A percentile compares a stretch with the other conserved stretches of the same genome.
phyloP scores from a whole-genome alignment of 2,329 filamentous ascomycete genomes.

The Xylaria sp. region DNA sequence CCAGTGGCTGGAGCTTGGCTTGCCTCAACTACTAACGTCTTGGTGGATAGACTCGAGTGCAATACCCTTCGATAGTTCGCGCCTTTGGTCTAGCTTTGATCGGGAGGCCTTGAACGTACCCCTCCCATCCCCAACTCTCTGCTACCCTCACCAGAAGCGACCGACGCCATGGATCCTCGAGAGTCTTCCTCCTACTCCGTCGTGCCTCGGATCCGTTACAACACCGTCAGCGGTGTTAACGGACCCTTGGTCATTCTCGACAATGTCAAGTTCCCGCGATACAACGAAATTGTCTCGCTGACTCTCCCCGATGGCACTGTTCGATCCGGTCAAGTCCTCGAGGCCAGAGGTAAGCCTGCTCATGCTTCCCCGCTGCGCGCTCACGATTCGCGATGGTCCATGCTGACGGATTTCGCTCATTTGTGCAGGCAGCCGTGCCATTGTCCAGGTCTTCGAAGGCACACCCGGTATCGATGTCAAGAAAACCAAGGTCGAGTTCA shows the following conservation, averaged over 20 bases:
- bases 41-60: background rate
- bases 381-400: background rate
- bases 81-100: conserved; percentile 7
- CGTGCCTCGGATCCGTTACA: conserved; percentile 73
- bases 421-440: conserved; percentile 72
- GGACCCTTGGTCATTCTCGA: conserved; percentile 96
- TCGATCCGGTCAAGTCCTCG: conserved; percentile 90
- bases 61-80: background rate
- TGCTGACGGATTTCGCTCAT: conserved; percentile 22
- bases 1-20: conserved; percentile 5
- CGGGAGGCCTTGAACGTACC: conserved; percentile 9
- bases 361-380: background rate
- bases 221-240: conserved; percentile 97
- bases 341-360: conserved; percentile 74
- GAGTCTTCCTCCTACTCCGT: conserved; percentile 57
- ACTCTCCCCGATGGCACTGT: conserved; percentile 93
- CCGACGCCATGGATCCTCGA: conserved; percentile 44
- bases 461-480: conserved; percentile 97
- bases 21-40: background rate
- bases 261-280: conserved; percentile 96
- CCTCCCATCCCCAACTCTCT: conserved; percentile 6
- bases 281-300: conserved; percentile 95
- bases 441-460: conserved; percentile 98
- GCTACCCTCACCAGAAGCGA: conserved; percentile 3
- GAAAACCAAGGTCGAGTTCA: conserved; percentile 99